A percentile compares a stretch with the other conserved stretches of the same genome.
phyloP scores from a whole-genome alignment of 345 rosid genomes.

The Boechera divaricarpa region DNA sequence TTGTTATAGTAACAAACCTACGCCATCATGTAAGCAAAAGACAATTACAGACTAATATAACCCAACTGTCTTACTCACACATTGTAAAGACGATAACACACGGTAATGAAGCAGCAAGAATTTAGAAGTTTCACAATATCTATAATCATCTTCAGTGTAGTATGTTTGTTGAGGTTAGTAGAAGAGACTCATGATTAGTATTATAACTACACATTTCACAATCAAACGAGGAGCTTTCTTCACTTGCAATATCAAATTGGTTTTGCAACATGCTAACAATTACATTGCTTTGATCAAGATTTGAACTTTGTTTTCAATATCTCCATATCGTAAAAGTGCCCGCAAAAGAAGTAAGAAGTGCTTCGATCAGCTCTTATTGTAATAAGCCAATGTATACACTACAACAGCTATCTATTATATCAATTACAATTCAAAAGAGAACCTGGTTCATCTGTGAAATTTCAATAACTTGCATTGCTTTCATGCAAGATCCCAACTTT shows the following conservation, averaged over 20 bases:
- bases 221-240: background rate
- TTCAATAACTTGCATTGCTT: constrained; percentile 7
- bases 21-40: too few species aligned
- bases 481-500: constrained; percentile 27
- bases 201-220: constrained; percentile 6
- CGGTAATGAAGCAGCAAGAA: too few species aligned
- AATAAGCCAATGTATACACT: constrained; percentile 1
- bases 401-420: constrained; percentile 18
- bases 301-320: constrained; percentile 13
- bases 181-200: background rate
- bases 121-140: background rate
- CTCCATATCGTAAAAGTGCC: background rate
- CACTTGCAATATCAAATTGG: constrained; percentile 1
- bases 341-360: background rate
- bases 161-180: background rate
- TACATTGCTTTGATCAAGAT: constrained; percentile 10
- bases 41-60: too few species aligned
- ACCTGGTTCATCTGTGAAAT: background rate
- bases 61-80: too few species aligned
- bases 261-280: background rate
- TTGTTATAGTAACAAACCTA: too few species aligned
- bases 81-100: too few species aligned
- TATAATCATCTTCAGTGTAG: background rate
- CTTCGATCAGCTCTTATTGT: background rate
- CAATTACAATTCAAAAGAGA: constrained; percentile 10